These are phyloP conservation scores for Torrubiellomyces zombiae DNA, from an alignment of 2,329 filamentous ascomycete species.

Conservation along the genomic window DNA sequence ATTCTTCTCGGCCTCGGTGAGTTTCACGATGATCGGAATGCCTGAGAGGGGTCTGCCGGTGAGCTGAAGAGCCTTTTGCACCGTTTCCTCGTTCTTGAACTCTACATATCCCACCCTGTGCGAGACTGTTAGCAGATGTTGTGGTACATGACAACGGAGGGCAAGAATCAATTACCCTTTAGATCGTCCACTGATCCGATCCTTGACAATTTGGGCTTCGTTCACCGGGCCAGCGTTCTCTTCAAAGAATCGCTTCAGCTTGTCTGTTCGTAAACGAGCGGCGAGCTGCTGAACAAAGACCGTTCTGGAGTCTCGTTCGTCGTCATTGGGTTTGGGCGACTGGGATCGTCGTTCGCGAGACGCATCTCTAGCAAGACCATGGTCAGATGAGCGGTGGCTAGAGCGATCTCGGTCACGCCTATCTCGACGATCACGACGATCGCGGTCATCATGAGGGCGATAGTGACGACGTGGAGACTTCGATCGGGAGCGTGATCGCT, in stretches of 20 bases:
- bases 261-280: constrained; percentile 77
- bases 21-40: constrained; percentile 95
- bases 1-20: constrained; percentile 98
- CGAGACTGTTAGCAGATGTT: constrained; percentile 18
- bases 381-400: constrained; percentile 34
- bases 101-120: constrained; percentile 94
- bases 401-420: constrained; percentile 26
- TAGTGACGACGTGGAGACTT: constrained; percentile 51
- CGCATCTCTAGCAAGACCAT: constrained; percentile 38
- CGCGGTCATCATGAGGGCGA: constrained; percentile 36
- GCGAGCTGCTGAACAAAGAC: constrained; percentile 98
- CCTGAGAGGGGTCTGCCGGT: constrained; percentile 97
- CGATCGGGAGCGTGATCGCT: constrained; percentile 51
- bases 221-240: constrained; percentile 89
- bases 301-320: constrained; percentile 90
- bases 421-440: constrained; percentile 32
- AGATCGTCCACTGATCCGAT: constrained; percentile 86
- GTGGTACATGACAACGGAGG: constrained; percentile 1
- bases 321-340: constrained; percentile 69
- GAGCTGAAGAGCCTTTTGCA: constrained; percentile 85
- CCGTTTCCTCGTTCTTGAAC: constrained; percentile 91
- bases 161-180: constrained; percentile 55
- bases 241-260: constrained; percentile 89
- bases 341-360: constrained; percentile 23
- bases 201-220: constrained; percentile 97